phyloP scores from a whole-genome alignment of 768 basidiomycete genomes.

The Russula sp. region DNA sequence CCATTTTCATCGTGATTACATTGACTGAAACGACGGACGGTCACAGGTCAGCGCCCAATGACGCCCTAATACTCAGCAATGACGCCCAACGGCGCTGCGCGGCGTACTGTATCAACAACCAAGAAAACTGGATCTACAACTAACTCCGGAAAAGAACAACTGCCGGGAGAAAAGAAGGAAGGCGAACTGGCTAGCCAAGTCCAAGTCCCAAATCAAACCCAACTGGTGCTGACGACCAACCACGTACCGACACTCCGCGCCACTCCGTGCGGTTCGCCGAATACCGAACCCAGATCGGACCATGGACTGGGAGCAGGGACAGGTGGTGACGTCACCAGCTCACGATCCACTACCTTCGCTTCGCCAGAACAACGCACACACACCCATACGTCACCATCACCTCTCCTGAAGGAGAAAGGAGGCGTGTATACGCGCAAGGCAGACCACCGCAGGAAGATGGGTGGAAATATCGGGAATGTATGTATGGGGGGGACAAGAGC shows the following conservation, averaged over 20 bases:
- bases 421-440: background rate
- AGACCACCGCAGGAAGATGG: background rate
- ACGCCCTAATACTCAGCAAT: background rate
- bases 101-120: background rate
- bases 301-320: background rate
- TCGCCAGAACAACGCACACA: background rate
- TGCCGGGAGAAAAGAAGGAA: background rate
- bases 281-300: background rate
- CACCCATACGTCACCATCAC: background rate
- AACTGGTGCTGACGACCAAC: background rate
- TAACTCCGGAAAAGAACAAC: background rate
- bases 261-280: background rate
- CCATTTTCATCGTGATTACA: background rate
- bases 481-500: background rate
- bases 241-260: background rate
- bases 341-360: background rate
- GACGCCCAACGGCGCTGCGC: background rate
- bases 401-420: background rate
- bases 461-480: background rate
- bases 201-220: conserved; percentile 3
- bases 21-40: background rate
- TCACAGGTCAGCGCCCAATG: background rate
- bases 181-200: background rate
- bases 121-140: background rate
- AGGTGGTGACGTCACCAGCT: background rate